These are phyloP conservation scores for Candida xiaguanensis DNA, from an alignment of 805 yeast species.

Conservation along the genomic window DNA sequence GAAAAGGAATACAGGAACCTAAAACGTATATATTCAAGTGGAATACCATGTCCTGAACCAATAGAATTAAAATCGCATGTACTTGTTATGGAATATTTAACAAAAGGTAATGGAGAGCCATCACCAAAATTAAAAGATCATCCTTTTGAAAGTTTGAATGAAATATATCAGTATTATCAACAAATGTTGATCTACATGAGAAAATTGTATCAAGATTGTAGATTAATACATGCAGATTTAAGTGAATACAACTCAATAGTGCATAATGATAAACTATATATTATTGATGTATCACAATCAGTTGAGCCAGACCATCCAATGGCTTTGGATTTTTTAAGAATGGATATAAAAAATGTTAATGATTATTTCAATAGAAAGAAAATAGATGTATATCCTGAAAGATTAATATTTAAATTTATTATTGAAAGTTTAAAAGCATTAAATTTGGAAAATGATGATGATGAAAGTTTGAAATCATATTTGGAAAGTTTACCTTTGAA, in stretches of 20 bases:
- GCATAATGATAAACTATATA: constrained; percentile 72
- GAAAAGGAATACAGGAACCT: constrained; percentile 94
- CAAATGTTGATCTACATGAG: constrained; percentile 84
- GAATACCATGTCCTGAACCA: constrained; percentile 94
- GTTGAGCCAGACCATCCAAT: constrained; percentile 98
- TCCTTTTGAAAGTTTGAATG: constrained; percentile 63
- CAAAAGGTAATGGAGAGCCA: constrained; percentile 79
- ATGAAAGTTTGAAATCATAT: constrained; percentile 36
- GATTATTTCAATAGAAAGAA: constrained; percentile 74
- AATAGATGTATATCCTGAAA: constrained; percentile 76
- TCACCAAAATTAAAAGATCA: constrained; percentile 89
- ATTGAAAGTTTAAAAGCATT: constrained; percentile 45
- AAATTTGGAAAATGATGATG: constrained; percentile 31
- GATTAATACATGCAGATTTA: constrained; percentile 93
- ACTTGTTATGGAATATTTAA: constrained; percentile 87
- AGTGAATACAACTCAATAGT: constrained; percentile 92
- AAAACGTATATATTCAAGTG: constrained; percentile 71
- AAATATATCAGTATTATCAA: constrained; percentile 63
- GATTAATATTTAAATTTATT: constrained; percentile 75
- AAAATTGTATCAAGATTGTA: constrained; percentile 80
- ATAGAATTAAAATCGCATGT: constrained; percentile 85
- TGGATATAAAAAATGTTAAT: constrained; percentile 96
- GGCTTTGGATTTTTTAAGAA: constrained; percentile 89
- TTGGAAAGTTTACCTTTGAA: constrained; percentile 57
- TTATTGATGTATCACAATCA: constrained; percentile 95